These are phyloP conservation scores for Serendipita sp. DNA, from an alignment of 768 basidiomycete genomes.

Conservation along the genomic window DNA sequence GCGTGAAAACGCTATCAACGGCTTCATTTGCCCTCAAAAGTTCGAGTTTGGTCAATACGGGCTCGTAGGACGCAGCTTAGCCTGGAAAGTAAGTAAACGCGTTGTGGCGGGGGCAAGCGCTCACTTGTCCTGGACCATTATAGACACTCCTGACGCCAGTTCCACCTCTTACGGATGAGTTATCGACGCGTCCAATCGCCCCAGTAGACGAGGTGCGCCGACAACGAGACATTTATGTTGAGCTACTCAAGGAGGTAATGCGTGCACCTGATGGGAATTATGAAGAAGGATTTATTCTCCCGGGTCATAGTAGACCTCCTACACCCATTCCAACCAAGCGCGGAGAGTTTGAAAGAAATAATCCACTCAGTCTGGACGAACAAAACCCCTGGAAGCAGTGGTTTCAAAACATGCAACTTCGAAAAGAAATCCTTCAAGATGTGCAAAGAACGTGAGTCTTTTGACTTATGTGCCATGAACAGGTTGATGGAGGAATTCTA, in stretches of 20 bases:
- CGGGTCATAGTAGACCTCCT: slow-evolving; percentile 30
- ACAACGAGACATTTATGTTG: slow-evolving; percentile 41
- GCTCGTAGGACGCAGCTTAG: slow-evolving; percentile 60
- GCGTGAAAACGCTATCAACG: slow-evolving; percentile 39
- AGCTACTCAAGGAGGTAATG: slow-evolving; percentile 50
- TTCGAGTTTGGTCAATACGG: slow-evolving; percentile 27
- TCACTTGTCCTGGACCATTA: slow-evolving; percentile 34
- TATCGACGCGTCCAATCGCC: slow-evolving; percentile 14
- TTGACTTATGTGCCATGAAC: not conserved
- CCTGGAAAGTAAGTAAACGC: slow-evolving; percentile 57
- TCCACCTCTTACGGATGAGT: slow-evolving; percentile 26
- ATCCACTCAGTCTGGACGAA: slow-evolving; percentile 66
- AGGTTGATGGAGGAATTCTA: slow-evolving; percentile 19
- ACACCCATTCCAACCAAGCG: slow-evolving; percentile 14
- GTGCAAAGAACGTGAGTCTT: slow-evolving; percentile 80
- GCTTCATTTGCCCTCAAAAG: slow-evolving; percentile 39
- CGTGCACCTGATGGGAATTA: slow-evolving; percentile 78
- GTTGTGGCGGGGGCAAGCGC: not conserved
- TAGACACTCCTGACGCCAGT: slow-evolving; percentile 50
- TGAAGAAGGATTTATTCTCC: slow-evolving; percentile 46
- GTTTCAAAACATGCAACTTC: slow-evolving; percentile 78
- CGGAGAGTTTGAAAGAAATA: slow-evolving; percentile 51
- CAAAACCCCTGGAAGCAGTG: slow-evolving; percentile 93
- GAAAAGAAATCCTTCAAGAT: slow-evolving; percentile 83
- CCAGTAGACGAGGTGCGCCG: slow-evolving; percentile 25